Evolutionary conservation across 805 yeast species (phyloP).

Genomic region (Ogataea zsoltii): DNA sequence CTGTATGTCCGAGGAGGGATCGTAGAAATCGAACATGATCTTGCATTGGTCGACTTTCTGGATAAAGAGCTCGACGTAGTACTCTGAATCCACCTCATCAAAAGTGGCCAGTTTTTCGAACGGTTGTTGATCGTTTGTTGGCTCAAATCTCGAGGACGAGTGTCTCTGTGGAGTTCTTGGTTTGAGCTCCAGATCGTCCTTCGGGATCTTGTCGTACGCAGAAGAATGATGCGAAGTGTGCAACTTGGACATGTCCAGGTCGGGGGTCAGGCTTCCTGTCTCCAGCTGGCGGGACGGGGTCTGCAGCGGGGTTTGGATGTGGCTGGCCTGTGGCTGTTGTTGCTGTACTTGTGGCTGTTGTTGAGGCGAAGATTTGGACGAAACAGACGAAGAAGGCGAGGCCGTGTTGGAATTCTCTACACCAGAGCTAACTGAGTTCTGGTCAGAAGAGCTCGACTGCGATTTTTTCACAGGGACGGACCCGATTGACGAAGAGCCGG

Average conservation of each 20-base stretch:
- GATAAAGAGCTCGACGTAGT: slow-evolving; percentile 75
- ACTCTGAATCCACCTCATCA: slow-evolving; percentile 79
- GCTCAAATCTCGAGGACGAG: slow-evolving; percentile 88
- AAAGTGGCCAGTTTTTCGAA: slow-evolving; percentile 80
- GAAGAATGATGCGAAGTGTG: slow-evolving; percentile 32
- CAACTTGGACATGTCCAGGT: slow-evolving; percentile 30
- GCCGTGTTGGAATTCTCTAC: slow-evolving; percentile 18
- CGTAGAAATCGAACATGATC: slow-evolving; percentile 89
- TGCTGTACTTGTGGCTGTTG: slow-evolving; percentile 10
- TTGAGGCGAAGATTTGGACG: slow-evolving; percentile 18
- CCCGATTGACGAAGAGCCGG: slow-evolving; percentile 5
- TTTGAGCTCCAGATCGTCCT: slow-evolving; percentile 78
- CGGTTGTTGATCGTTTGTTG: slow-evolving; percentile 59
- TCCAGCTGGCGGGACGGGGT: slow-evolving; percentile 14
- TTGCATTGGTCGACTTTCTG: slow-evolving; percentile 94
- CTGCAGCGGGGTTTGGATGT: slow-evolving; percentile 7
- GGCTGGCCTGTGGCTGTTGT: slow-evolving; percentile 1
- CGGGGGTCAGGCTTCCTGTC: slow-evolving; percentile 16
- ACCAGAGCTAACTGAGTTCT: slow-evolving; percentile 17
- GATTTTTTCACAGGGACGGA: slow-evolving; percentile 18
- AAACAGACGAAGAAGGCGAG: slow-evolving; percentile 26
- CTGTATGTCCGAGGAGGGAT: slow-evolving; percentile 86
- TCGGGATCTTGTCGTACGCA: slow-evolving; percentile 40
- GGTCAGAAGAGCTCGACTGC: slow-evolving; percentile 19
- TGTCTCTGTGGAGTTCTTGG: slow-evolving; percentile 78